These are phyloP conservation scores for Aureobasidium sp. DNA, from an alignment of 2,329 filamentous ascomycete genomes.

Conservation along the genomic window DNA sequence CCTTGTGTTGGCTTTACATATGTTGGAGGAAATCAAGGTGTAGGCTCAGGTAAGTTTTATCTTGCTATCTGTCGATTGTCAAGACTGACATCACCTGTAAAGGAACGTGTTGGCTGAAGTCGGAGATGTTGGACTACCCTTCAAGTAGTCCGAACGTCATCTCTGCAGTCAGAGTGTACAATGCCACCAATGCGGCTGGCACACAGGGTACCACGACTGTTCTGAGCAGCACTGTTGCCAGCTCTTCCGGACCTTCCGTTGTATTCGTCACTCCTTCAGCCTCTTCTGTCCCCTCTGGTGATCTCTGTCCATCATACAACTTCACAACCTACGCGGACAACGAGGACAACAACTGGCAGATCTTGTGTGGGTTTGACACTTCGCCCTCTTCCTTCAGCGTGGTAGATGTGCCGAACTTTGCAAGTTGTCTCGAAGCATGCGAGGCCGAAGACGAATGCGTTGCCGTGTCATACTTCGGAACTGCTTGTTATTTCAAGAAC, in stretches of 20 bases:
- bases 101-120: slow-evolving; percentile 23
- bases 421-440: slow-evolving; percentile 17
- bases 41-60: no score
- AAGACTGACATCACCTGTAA: slow-evolving; percentile 1
- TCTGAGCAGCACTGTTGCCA: slow-evolving; percentile 13
- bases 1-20: slow-evolving; percentile 17
- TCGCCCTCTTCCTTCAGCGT: neutral
- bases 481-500: slow-evolving; percentile 17
- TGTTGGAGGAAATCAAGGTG: slow-evolving; percentile 17
- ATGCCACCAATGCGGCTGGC: neutral
- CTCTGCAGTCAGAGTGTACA: slow-evolving; percentile 10
- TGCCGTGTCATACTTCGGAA: slow-evolving; percentile 12
- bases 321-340: slow-evolving; percentile 8
- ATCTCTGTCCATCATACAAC: neutral
- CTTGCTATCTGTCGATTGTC: no score
- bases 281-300: neutral
- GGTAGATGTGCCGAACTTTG: neutral
- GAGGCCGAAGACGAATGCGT: slow-evolving; percentile 3
- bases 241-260: neutral
- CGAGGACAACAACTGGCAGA: slow-evolving; percentile 4
- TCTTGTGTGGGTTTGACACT: slow-evolving; percentile 4
- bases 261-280: slow-evolving; percentile 16
- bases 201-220: slow-evolving; percentile 18
- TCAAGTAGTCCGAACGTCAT: slow-evolving; percentile 10
- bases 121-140: slow-evolving; percentile 13